Evolutionary conservation across 371 early-diverging fungal genomes (phyloP), one percentile per base, ranked within the genome.

Genomic region (Rhizopus microsporus): DNA sequence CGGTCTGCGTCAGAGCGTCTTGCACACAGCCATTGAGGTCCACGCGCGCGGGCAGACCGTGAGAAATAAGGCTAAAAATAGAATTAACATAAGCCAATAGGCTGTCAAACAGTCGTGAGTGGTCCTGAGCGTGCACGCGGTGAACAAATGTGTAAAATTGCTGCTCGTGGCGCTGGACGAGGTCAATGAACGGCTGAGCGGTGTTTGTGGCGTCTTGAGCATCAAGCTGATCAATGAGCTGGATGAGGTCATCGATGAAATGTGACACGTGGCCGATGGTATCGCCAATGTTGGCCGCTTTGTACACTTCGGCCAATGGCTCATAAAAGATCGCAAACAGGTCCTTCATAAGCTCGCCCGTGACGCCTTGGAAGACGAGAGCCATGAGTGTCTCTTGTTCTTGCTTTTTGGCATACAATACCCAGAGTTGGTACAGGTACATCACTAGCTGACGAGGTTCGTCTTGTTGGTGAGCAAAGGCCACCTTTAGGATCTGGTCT

Each of bases 251-350:
- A 39, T 85, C 82, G 4, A 78, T 64, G 58, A 88, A 88, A 8
- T 60, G 69, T 10, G 80, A 69, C 15, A 85, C 63, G 40, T 88
- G 83, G 38, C 80, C 69, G 33, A 88, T 65, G 6, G 81, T 82
- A 34, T 84, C 85, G 1, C 81, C 76, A 43, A 88, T 82, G 55
- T 86, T 85, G 15, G 88, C 88, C 3, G 82, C 74, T 66, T 82
- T 85, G 65, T 88, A 88, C 1, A 88, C 84, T 53, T 84, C 70
- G 5, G 84, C 84, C 37, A 88, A 56, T 13, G 88, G 88, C 35
- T 82, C 73, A 57, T 88, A 88, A 56, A 88, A 86, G 40, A 84
- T 83, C 7, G 85, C 70, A 49, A 88, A 77, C 7, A 86, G 50
- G 32, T 88, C 86, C 47, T 80, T 84, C 47, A 86, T 69, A 7